Base-by-base conservation (phyloP, 78 protist genomes). In the Tieghemostelium lacteum region DNA sequence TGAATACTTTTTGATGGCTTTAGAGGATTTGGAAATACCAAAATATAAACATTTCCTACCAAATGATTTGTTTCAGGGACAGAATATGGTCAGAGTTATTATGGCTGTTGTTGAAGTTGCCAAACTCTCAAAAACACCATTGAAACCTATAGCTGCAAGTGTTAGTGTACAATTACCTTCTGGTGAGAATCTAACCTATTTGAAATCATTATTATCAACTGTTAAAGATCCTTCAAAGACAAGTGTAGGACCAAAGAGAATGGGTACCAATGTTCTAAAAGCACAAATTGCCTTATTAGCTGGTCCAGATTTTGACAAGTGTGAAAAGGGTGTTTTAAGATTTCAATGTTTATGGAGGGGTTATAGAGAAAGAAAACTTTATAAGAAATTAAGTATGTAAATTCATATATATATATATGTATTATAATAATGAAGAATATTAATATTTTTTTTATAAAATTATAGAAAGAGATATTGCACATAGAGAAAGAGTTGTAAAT, bases 321-420 rank as follows among this genome's bases (percentile, higher is more conserved):
- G 64, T 40, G 88, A 80, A 29, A 45, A 39, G 22, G 88, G 88
- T 29, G 33, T 80, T 20, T 24, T 80, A 36, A 40, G 33, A 80
- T 67, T 80, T 40, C 88, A 80, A 80, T 12, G 54, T n/a, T 19
- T 80, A 55, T 80, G 75, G 75, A 64, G 88, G 67, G 88, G 88
- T 39, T 80, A 42, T 54, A 80, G 52, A 80, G 66, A n/a, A 33
- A 80, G 88, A 80, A 39, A 67, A 67, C 10, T 55, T 14, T 39
- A 42, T 31, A 64, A 31, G 16, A 69, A 55, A 29, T 29, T 64
- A 31, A 64, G 87, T 77, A 77, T 22, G 66, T 64, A 14, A 45
- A n/a, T 33, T 72, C n/a, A 1, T 26, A 60, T 60, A 24, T 50
- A 24, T 34, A 20, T 28, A 49, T 29, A 70, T n/a, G 17, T 1